phyloP scores from a whole-genome alignment of 176 grass and related monocot species.

The Carex kokanica region DNA sequence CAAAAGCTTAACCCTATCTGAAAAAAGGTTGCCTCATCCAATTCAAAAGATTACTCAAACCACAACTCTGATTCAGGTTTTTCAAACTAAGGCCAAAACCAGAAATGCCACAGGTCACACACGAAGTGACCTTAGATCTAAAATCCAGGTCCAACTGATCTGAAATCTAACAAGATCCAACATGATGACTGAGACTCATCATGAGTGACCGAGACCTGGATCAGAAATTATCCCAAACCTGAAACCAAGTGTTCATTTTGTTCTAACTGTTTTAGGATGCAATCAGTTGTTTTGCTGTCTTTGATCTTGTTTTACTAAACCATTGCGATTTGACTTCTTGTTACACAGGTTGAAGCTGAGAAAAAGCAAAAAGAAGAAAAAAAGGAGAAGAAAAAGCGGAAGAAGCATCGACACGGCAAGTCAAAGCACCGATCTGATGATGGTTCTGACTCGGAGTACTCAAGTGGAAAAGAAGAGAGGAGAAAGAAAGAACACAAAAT shows the following conservation, averaged over 20 bases:
- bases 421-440: constrained; percentile 40
- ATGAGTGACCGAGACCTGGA: background rate
- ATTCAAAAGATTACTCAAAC: background rate
- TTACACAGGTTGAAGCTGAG: constrained; percentile 70
- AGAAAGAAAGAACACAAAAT: constrained; percentile 47
- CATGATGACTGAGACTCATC: background rate
- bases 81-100: background rate
- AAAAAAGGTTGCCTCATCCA: background rate
- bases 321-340: background rate
- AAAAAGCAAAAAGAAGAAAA: constrained; percentile 70
- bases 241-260: background rate
- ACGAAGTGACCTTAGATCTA: background rate
- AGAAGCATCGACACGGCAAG: constrained; percentile 47
- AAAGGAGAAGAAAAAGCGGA: constrained; percentile 64
- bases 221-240: background rate
- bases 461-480: constrained; percentile 40
- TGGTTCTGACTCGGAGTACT: constrained; percentile 52
- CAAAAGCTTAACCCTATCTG: background rate
- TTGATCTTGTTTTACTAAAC: background rate
- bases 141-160: background rate
- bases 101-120: background rate
- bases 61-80: background rate
- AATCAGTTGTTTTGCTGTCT: background rate
- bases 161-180: background rate
- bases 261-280: background rate